Conservation (phyloP, 2,329 filamentous ascomycete genomes). For the Trichoderma sp. region DNA sequence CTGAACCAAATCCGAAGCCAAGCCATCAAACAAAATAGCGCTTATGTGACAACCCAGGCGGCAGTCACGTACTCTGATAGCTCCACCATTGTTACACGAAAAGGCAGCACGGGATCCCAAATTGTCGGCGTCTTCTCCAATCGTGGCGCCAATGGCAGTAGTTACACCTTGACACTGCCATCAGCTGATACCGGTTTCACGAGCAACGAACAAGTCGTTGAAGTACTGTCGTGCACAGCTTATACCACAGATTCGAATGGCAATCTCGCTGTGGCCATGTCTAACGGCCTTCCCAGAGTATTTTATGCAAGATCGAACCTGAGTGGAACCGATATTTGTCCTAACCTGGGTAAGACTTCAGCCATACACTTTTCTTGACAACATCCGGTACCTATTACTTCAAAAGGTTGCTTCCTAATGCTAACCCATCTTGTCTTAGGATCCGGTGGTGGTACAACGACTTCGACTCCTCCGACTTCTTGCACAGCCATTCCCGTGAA, state of each 20-base stretch:
- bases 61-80: constrained; percentile 2
- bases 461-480: background rate
- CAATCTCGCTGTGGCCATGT: background rate
- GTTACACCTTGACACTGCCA: background rate
- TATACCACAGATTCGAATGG: background rate
- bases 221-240: background rate
- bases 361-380: background rate
- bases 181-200: background rate
- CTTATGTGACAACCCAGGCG: background rate
- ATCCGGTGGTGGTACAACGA: background rate
- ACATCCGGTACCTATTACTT: background rate
- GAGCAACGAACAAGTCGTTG: background rate
- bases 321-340: background rate
- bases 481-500: background rate
- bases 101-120: background rate
- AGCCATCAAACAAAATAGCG: background rate
- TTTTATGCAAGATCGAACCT: background rate
- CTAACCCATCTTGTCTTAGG: background rate
- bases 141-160: background rate
- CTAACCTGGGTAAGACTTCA: background rate
- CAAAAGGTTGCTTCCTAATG: background rate
- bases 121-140: background rate
- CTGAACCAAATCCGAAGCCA: background rate
- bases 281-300: background rate
- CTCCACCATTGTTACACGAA: background rate